Evolutionary conservation across 2,329 filamentous ascomycete species (phyloP).

Genomic region (Rutstroemia sp.): DNA sequence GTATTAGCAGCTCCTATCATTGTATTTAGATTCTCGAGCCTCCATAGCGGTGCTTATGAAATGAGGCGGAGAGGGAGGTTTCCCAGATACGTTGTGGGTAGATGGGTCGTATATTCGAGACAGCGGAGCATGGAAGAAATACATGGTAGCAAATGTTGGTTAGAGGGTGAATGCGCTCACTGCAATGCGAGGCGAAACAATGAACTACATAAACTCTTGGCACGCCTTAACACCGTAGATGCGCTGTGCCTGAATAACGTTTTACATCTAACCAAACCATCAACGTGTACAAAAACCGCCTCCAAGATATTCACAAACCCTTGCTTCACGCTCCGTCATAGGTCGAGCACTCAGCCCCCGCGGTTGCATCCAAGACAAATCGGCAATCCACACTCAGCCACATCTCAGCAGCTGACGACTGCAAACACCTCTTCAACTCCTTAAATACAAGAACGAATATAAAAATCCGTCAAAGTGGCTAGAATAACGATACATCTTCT

Average conservation of each 20-base stretch:
- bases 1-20: neutral
- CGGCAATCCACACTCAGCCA: neutral
- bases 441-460: neutral
- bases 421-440: neutral
- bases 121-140: too few species aligned
- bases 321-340: slow-evolving; percentile 6
- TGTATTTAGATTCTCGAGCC: neutral
- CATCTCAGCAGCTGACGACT: slow-evolving; percentile 4
- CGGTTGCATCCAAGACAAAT: slow-evolving; percentile 8
- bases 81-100: too few species aligned
- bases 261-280: neutral
- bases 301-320: neutral
- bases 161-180: too few species aligned
- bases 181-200: too few species aligned
- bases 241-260: neutral
- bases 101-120: too few species aligned
- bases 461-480: slow-evolving; percentile 17
- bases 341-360: slow-evolving; percentile 15
- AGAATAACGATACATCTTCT: slow-evolving; percentile 11
- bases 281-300: slow-evolving; percentile 10
- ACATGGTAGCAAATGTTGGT: too few species aligned
- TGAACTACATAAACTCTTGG: neutral
- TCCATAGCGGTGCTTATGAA: too few species aligned
- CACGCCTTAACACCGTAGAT: neutral
- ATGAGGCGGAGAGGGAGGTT: too few species aligned